A percentile compares a stretch with the other conserved stretches of the same genome.
Conservation (phyloP, 179 eudicot genomes). For the Amaranthus tricolor region DNA sequence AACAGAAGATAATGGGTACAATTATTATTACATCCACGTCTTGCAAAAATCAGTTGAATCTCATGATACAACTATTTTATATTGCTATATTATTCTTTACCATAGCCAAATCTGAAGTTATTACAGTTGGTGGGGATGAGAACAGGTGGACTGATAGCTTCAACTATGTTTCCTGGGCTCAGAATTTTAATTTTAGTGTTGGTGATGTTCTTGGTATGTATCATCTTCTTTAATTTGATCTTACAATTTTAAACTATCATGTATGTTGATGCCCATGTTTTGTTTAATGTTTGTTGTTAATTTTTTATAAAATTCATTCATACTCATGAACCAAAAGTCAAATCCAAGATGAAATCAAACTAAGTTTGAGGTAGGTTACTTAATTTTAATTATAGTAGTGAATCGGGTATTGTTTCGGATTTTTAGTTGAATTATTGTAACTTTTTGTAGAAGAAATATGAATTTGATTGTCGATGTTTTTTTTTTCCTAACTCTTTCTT, state of each 20-base stretch:
- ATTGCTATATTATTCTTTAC: conserved; percentile 5
- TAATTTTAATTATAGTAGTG: too few relatives aligned
- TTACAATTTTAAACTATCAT: neutral
- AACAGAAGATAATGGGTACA: conserved; percentile 11
- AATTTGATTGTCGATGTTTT: neutral
- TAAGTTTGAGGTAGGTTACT: too few relatives aligned
- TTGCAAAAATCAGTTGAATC: neutral
- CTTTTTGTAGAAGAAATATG: neutral
- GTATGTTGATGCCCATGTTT: too few relatives aligned
- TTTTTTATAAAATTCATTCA: neutral
- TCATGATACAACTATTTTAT: conserved; percentile 6
- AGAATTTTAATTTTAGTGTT: conserved; percentile 18
- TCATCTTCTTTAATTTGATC: neutral
- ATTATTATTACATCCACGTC: conserved; percentile 1
- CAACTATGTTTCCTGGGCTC: conserved; percentile 27
- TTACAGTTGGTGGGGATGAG: conserved; percentile 17
- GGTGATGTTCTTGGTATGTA: conserved; percentile 42
- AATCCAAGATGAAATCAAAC: neutral
- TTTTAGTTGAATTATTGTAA: too few relatives aligned
- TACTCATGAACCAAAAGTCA: conserved; percentile 17
- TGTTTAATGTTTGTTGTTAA: neutral
- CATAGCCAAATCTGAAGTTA: conserved; percentile 22
- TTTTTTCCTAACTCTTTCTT: neutral
- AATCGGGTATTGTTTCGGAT: too few relatives aligned
- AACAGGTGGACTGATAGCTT: conserved; percentile 34